Evolutionary conservation across 1,284 basidiomycete genomes (phyloP).

Genomic region (Inonotus obliquus): DNA sequence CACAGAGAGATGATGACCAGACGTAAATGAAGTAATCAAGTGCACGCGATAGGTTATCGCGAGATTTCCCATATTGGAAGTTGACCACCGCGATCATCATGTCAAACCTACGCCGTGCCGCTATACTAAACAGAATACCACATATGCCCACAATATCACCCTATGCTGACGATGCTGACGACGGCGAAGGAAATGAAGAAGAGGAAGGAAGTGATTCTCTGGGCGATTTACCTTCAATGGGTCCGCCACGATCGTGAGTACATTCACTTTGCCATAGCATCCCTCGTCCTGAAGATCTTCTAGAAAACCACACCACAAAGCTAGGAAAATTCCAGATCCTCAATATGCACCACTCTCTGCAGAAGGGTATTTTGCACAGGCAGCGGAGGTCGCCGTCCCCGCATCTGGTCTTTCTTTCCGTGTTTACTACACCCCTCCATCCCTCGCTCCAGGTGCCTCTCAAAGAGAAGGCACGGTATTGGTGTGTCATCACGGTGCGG

Average conservation of each 20-base stretch:
- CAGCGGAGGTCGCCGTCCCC: constrained; percentile 67
- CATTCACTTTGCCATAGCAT: constrained; percentile 8
- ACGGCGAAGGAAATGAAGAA: constrained; percentile 53
- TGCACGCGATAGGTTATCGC: neutral
- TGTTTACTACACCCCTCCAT: constrained; percentile 65
- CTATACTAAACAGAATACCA: constrained; percentile 66
- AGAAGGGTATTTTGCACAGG: constrained; percentile 67
- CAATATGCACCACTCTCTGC: constrained; percentile 73
- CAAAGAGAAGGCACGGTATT: constrained; percentile 54
- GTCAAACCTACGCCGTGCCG: constrained; percentile 67
- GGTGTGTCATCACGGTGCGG: constrained; percentile 93
- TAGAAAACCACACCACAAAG: constrained; percentile 19
- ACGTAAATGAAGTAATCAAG: neutral
- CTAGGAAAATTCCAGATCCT: constrained; percentile 43
- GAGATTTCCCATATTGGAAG: neutral
- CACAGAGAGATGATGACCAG: no score
- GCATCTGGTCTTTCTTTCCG: constrained; percentile 60
- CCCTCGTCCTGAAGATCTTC: neutral
- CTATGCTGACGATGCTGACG: constrained; percentile 28
- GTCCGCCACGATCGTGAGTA: constrained; percentile 56
- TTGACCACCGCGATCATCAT: constrained; percentile 32
- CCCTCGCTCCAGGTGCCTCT: constrained; percentile 38
- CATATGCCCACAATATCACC: constrained; percentile 34
- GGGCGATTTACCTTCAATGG: constrained; percentile 55
- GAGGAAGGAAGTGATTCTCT: constrained; percentile 59